These are phyloP conservation scores for Candolleomyces aberdarensis DNA, from an alignment of 768 basidiomycete genomes.

Conservation along the genomic window DNA sequence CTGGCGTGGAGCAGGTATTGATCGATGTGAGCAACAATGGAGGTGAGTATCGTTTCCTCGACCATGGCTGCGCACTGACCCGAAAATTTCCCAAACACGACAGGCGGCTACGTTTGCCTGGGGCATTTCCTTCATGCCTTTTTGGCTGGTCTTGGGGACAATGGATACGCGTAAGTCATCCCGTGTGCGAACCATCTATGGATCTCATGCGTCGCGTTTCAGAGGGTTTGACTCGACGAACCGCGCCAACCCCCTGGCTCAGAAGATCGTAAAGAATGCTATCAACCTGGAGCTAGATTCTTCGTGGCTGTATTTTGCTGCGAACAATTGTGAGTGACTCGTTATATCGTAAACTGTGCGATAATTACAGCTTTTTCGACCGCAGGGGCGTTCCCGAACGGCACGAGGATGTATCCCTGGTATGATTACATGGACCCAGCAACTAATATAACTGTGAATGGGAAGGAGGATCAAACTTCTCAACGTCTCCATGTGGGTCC, in stretches of 20 bases:
- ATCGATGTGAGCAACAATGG: constrained; percentile 64
- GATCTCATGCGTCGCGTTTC: background rate
- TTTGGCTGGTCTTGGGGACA: constrained; percentile 48
- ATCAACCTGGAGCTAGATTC: constrained; percentile 42
- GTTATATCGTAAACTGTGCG: background rate
- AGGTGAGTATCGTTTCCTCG: constrained; percentile 31
- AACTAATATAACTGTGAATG: constrained; percentile 41
- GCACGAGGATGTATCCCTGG: constrained; percentile 32
- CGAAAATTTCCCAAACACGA: background rate
- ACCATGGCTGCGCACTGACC: background rate
- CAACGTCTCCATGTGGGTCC: constrained; percentile 45
- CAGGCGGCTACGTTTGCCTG: constrained; percentile 62
- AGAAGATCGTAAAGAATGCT: constrained; percentile 53
- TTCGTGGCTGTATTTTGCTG: constrained; percentile 39
- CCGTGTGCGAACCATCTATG: background rate
- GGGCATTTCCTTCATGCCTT: constrained; percentile 59
- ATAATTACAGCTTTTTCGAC: background rate
- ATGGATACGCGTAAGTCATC: constrained; percentile 38
- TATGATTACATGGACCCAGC: constrained; percentile 46
- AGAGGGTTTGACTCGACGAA: constrained; percentile 57
- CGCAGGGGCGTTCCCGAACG: constrained; percentile 46
- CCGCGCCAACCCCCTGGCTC: constrained; percentile 55
- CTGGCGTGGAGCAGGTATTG: constrained; percentile 48
- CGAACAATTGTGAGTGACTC: constrained; percentile 47
- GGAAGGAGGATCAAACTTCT: constrained; percentile 40